Evolutionary conservation across 2,329 filamentous ascomycete species (phyloP).

Genomic region (Ceratocystis cubensis): DNA sequence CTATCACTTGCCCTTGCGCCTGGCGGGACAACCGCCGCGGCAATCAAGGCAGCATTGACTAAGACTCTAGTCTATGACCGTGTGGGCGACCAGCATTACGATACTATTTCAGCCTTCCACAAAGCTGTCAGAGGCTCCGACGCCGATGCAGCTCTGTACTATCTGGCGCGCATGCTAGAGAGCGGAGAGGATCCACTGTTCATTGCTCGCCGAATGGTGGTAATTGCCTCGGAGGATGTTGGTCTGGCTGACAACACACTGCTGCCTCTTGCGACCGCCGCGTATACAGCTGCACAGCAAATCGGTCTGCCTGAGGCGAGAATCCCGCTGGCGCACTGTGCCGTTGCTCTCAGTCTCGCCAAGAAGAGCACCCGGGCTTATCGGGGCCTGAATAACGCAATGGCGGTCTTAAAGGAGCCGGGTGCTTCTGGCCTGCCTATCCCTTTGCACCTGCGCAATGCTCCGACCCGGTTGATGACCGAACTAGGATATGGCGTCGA

Average conservation of each 20-base stretch:
- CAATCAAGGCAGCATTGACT: conserved; percentile 71
- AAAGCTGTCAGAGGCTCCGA: conserved; percentile 85
- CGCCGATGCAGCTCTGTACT: conserved; percentile 81
- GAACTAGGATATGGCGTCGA: conserved; percentile 80
- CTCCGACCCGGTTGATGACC: conserved; percentile 84
- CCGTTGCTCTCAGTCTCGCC: conserved; percentile 66
- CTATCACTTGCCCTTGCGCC: conserved; percentile 55
- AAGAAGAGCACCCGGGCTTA: conserved; percentile 84
- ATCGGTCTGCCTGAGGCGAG: conserved; percentile 91
- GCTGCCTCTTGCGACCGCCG: conserved; percentile 69
- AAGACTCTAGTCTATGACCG: conserved; percentile 92
- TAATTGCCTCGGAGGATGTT: conserved; percentile 89
- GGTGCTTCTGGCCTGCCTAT: conserved; percentile 71
- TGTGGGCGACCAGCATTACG: conserved; percentile 91
- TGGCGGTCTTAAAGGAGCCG: conserved; percentile 66
- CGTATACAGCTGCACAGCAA: conserved; percentile 80
- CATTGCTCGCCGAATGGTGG: conserved; percentile 82
- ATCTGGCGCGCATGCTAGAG: conserved; percentile 88
- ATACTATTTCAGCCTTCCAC: conserved; percentile 93
- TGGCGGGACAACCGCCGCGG: conserved; percentile 54
- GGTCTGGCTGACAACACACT: conserved; percentile 79
- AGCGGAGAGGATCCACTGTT: conserved; percentile 89
- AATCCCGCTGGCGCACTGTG: conserved; percentile 79
- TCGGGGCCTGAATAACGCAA: conserved; percentile 66
- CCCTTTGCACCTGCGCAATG: conserved; percentile 79